Base-by-base conservation (phyloP, 805 yeast species). In the Metschnikowia reukaufii region DNA sequence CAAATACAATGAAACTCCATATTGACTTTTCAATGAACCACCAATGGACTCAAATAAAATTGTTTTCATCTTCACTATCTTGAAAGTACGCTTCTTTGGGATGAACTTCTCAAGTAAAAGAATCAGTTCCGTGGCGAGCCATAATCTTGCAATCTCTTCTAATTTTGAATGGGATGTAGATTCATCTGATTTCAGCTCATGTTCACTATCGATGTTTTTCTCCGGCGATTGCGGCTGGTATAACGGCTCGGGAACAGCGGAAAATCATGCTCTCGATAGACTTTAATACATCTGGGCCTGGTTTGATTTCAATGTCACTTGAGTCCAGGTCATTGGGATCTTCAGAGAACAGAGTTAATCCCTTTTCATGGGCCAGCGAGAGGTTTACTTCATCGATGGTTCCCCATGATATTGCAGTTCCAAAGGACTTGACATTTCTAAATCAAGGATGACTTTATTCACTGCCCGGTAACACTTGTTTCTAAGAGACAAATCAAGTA, bases 401-500 rank as follows among this genome's bases (percentile, higher is more conserved):
- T 19, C 10, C 12, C 54, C 52, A 15, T 36, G 47, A 30, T 54
- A 49, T 18, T 46, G 50, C n/a, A 31, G 44, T 10, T 47, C 47
- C 6, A 44, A 23, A 8, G 39, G 33, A 3, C 18, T 25, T 6
- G 43, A 32, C 18, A 34, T 15, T 10, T 58, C 57, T 25, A 72
- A 60, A 41, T 72, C 63, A 36, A 87, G 65, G 6, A 86, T 80
- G 4, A 83, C 82, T 56, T 76, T 76, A 64, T 90, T 90, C 10
- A 90, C 89, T 32, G 82, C 62, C 31, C 81, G 74, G 9, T 90
- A 87, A 46, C 92, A 82, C 47, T 80, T 82, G 15, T 73, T 67
- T 43, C 96, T 71, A 52, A 85, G 63, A 32, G 82, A 73, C 35
- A 83, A 64, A 50, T 85, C 81, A 61, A 86, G 73, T 34, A 88